phyloP scores from a whole-genome alignment of 129 eudicot species.

The Centella asiatica region DNA sequence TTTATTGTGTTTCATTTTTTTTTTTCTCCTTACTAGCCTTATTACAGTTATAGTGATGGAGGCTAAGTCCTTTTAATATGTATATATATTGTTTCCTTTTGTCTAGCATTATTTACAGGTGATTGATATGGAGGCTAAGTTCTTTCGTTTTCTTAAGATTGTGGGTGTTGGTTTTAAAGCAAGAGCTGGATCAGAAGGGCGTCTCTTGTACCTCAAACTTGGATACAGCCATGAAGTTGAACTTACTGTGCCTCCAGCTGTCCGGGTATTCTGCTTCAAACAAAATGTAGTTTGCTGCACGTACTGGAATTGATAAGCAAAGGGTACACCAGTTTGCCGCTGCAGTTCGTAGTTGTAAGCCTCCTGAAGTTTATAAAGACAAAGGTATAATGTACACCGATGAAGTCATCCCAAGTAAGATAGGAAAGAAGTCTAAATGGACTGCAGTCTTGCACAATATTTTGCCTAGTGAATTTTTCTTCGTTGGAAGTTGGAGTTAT shows the following conservation, averaged over 20 bases:
- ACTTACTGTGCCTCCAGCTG: slow-evolving; percentile 19
- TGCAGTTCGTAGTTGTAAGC: slow-evolving; percentile 18
- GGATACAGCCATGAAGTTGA: slow-evolving; percentile 24
- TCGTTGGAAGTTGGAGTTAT: too few relatives aligned
- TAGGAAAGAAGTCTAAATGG: slow-evolving; percentile 16
- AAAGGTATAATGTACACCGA: slow-evolving; percentile 16
- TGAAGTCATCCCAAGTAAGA: slow-evolving; percentile 13
- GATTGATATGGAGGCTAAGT: slow-evolving; percentile 15
- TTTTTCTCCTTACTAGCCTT: too few relatives aligned
- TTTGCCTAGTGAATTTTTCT: neutral
- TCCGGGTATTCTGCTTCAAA: slow-evolving; percentile 19
- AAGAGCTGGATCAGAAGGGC: slow-evolving; percentile 16
- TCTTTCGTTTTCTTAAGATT: slow-evolving; percentile 19
- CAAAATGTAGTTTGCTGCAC: slow-evolving; percentile 17
- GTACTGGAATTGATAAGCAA: slow-evolving; percentile 18
- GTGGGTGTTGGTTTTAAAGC: slow-evolving; percentile 20
- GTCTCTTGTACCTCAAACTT: slow-evolving; percentile 13
- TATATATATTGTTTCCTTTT: neutral
- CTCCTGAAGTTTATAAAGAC: slow-evolving; percentile 17
- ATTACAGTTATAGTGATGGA: too few relatives aligned
- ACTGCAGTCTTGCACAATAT: neutral
- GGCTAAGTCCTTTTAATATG: too few relatives aligned
- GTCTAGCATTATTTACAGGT: slow-evolving; percentile 1
- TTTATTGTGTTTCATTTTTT: too few relatives aligned
- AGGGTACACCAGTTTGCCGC: slow-evolving; percentile 25